Evolutionary conservation across 1,284 basidiomycete species (phyloP), one percentile per base, ranked within the genome.

Genomic region (Mixia osmundae): DNA sequence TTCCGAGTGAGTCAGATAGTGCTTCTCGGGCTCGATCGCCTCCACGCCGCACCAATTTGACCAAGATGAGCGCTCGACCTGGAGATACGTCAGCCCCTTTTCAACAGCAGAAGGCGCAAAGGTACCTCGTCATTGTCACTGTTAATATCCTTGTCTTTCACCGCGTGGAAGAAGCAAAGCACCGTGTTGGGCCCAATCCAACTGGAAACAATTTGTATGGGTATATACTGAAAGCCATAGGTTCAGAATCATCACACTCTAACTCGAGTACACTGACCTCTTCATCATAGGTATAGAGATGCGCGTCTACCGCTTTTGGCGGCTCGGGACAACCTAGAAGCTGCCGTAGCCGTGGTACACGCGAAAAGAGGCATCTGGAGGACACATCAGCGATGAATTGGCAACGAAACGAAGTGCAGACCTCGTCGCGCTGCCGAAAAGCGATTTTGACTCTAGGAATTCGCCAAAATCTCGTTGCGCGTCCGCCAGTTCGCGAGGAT

Each of bases 131-230:
- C 20, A 7, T 4, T 4, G 14, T 23, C 12, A 9, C 3, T 3
- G 6, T 19, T n/a, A 7, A 14, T 19, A 16, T 11, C 47, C 55
- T 42, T 19, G 54, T 53, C 54, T 37, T 68, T 68, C 39, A 76
- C 72, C 21, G 83, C 79, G 51, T 97, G 87, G 46, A 94, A 76
- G 63, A 97, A 97, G 52, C 82, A 87, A 11, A 97, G 65, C 27
- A 89, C 73, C 49, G 95, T 65, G 25, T 76, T 77, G 38, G 87
- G 40, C 9, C 47, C 80, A 35, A 80, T 80, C 73, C 78, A 83
- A 57, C 87, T 94, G 52, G 91, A 74, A 47, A 89, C 80, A 47
- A 97, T 68, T 57, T 94, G 82, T 44, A 85, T 69, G 3, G 75
- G 71, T 62, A 87, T 71, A 55, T 82, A 94, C 51, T 82, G 64